Evolutionary conservation across 192 early-diverging fungal species (phyloP).

Genomic region (Gonapodya sp.): DNA sequence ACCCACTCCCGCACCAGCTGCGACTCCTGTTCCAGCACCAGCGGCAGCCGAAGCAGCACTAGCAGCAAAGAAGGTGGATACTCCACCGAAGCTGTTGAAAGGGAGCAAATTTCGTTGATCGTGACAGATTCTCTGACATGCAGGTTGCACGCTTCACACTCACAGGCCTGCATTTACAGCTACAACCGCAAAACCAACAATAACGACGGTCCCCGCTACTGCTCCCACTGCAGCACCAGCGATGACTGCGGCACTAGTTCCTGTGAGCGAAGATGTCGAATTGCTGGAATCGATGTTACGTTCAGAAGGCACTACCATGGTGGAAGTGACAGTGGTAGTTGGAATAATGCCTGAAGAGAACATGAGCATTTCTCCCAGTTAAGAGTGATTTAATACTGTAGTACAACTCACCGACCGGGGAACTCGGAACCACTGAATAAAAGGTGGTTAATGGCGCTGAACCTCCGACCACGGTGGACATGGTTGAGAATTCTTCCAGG

Average conservation of each 20-base stretch:
- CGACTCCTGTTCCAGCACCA: background rate
- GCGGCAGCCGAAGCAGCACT: background rate
- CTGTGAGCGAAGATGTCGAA: background rate
- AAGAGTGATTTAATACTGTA: no score
- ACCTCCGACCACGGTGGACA: no score
- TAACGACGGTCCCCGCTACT: background rate
- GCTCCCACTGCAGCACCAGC: background rate
- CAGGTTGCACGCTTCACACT: no score
- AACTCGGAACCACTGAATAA: no score
- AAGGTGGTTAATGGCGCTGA: no score
- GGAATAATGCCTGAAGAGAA: no score
- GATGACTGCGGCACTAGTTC: background rate
- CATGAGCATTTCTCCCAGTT: no score
- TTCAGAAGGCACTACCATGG: no score
- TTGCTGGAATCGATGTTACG: no score
- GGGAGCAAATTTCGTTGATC: background rate
- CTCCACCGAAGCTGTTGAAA: background rate
- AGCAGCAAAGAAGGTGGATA: background rate
- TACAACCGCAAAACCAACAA: background rate
- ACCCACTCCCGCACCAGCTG: background rate
- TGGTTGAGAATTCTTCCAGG: no score
- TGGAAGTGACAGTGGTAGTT: no score
- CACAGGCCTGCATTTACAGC: background rate
- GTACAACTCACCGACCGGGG: no score
- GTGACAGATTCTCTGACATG: background rate